Evolutionary conservation across 2,329 filamentous ascomycete species (phyloP).

Genomic region (Diaporthe aspalathi): DNA sequence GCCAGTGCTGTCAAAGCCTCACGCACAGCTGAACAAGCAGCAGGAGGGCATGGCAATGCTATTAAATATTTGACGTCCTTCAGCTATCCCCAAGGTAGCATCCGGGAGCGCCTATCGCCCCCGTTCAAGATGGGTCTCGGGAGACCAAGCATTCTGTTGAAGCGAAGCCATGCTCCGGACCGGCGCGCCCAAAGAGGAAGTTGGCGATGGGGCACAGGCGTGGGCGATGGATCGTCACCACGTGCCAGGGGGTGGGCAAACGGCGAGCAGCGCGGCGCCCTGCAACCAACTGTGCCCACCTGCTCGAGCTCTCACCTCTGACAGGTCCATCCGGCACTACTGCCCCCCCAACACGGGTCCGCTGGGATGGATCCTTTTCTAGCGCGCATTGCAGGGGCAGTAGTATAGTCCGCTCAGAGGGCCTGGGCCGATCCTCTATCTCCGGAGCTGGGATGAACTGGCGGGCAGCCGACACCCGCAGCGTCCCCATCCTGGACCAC

Average conservation of each 20-base stretch:
- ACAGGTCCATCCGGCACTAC: slow-evolving; percentile 45
- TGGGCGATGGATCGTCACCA: neutral
- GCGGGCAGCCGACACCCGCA: slow-evolving; percentile 11
- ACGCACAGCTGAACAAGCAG: neutral
- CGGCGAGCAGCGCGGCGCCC: too few relatives aligned
- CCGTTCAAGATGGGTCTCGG: slow-evolving; percentile 8
- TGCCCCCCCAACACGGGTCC: too few relatives aligned
- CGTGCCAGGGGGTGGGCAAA: slow-evolving; percentile 10
- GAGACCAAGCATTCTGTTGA: slow-evolving; percentile 24
- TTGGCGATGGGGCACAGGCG: slow-evolving; percentile 2
- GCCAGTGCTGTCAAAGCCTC: neutral
- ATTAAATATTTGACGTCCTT: slow-evolving; percentile 1
- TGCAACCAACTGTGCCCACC: too few relatives aligned
- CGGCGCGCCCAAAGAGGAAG: slow-evolving; percentile 20
- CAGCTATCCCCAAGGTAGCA: slow-evolving; percentile 15
- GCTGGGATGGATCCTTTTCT: slow-evolving; percentile 10
- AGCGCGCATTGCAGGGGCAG: slow-evolving; percentile 8
- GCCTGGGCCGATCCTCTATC: slow-evolving; percentile 19
- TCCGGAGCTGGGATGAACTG: slow-evolving; percentile 25
- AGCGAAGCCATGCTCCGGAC: neutral
- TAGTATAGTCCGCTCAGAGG: neutral
- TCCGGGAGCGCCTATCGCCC: slow-evolving; percentile 25
- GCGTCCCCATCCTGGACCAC: too few relatives aligned
- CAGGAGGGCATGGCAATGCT: neutral
- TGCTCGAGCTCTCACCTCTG: slow-evolving; percentile 42